These are phyloP conservation scores for Teunomyces stri DNA, from an alignment of 805 yeast genomes.

Conservation along the genomic window DNA sequence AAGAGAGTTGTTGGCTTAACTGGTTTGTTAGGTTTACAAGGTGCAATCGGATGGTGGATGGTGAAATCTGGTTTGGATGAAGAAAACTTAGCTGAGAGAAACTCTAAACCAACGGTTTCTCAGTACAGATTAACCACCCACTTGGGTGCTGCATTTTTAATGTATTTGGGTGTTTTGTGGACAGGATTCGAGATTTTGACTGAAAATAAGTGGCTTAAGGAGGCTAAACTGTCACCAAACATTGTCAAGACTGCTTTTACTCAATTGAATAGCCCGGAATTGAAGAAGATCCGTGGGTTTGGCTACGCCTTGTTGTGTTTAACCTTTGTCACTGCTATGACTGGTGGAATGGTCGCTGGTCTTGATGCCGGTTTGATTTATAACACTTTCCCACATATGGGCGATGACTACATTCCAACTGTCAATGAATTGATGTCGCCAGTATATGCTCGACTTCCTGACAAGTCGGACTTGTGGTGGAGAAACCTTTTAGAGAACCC, in stretches of 20 bases:
- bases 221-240: slow-evolving; percentile 47
- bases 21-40: slow-evolving; percentile 83
- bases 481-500: slow-evolving; percentile 94
- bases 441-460: slow-evolving; percentile 63
- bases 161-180: slow-evolving; percentile 87
- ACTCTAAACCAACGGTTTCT: slow-evolving; percentile 94
- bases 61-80: slow-evolving; percentile 92
- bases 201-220: slow-evolving; percentile 63
- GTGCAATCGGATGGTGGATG: slow-evolving; percentile 99
- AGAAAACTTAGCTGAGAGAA: slow-evolving; percentile 70
- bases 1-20: slow-evolving; percentile 69
- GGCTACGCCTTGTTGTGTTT: slow-evolving; percentile 60
- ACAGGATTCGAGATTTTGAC: slow-evolving; percentile 82
- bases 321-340: slow-evolving; percentile 88
- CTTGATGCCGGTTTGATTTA: slow-evolving; percentile 96
- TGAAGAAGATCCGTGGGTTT: slow-evolving; percentile 54
- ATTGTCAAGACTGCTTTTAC: slow-evolving; percentile 53
- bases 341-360: slow-evolving; percentile 98
- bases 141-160: slow-evolving; percentile 84
- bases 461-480: slow-evolving; percentile 78
- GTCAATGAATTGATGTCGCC: slow-evolving; percentile 75
- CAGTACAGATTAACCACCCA: slow-evolving; percentile 94
- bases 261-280: slow-evolving; percentile 58
- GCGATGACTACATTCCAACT: slow-evolving; percentile 75
- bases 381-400: slow-evolving; percentile 97